Evolutionary conservation across 495 filamentous ascomycete species (phyloP).

Genomic region (Paragyromitra xinjiangensis): DNA sequence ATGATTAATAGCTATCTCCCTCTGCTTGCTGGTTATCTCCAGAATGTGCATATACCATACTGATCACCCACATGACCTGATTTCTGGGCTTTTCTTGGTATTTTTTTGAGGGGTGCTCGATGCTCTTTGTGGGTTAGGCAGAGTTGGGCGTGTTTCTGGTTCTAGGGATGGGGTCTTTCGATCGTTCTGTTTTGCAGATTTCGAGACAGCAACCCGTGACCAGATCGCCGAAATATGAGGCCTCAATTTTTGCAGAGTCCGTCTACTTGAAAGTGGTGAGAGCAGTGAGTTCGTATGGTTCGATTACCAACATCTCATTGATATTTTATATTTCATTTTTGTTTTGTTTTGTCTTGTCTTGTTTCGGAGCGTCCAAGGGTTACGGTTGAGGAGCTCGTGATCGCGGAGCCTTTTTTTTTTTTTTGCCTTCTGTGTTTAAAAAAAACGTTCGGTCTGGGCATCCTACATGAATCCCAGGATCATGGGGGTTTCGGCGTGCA

Average conservation of each 20-base stretch:
- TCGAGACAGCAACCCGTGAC: slow-evolving; percentile 45
- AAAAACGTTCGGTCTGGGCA: slow-evolving; percentile 26
- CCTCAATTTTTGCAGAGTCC: slow-evolving; percentile 2
- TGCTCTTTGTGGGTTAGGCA: slow-evolving; percentile 48
- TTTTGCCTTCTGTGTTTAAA: slow-evolving; percentile 4
- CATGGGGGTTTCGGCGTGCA: slow-evolving; percentile 46
- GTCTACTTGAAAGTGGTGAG: slow-evolving; percentile 15
- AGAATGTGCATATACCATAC: slow-evolving; percentile 31
- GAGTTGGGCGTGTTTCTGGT: slow-evolving; percentile 29
- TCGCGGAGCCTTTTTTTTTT: slow-evolving; percentile 37
- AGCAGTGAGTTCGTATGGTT: slow-evolving; percentile 33
- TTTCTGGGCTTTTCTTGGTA: slow-evolving; percentile 40
- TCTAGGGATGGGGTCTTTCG: slow-evolving; percentile 23
- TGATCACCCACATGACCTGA: slow-evolving; percentile 50
- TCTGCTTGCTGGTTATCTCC: slow-evolving; percentile 32
- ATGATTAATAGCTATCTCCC: slow-evolving; percentile 47
- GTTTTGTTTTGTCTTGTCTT: slow-evolving; percentile 35
- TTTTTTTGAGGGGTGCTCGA: slow-evolving; percentile 41
- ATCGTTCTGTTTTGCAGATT: slow-evolving; percentile 41
- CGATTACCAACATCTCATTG: slow-evolving; percentile 45
- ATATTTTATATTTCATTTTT: slow-evolving; percentile 30
- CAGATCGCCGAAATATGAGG: slow-evolving; percentile 30
- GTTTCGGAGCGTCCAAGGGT: slow-evolving; percentile 42
- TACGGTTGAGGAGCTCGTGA: slow-evolving; percentile 43
- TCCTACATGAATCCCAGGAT: slow-evolving; percentile 28